Conservation (phyloP, 2,329 filamentous ascomycete species). For the Ampelomyces quisqualis region DNA sequence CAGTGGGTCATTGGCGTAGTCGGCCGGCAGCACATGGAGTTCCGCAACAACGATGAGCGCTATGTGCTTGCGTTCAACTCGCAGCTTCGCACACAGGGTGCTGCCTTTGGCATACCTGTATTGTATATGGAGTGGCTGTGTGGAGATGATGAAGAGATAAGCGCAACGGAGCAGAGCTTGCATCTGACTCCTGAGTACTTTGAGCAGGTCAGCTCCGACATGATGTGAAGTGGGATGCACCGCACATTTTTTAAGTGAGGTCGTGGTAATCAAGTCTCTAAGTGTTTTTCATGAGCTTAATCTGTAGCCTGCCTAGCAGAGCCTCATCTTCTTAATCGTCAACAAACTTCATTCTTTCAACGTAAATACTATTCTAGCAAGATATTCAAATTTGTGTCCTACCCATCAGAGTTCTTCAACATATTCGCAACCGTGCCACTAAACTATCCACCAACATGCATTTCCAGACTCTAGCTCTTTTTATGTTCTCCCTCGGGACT, state of each 20-base stretch:
- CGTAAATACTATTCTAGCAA: no score
- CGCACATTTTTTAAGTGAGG: no score
- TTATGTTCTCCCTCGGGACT: no score
- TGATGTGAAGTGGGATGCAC: no score
- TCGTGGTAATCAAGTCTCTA: no score
- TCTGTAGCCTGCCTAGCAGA: neutral
- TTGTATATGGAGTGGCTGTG: constrained; percentile 24
- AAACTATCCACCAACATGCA: no score
- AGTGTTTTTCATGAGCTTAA: neutral
- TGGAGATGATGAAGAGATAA: constrained; percentile 15
- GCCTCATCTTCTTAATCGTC: neutral
- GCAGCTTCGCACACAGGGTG: constrained; percentile 9
- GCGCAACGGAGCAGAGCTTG: constrained; percentile 15
- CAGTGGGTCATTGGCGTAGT: constrained; percentile 19
- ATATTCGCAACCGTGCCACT: no score
- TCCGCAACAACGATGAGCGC: constrained; percentile 14
- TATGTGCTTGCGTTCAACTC: constrained; percentile 16
- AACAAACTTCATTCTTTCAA: no score
- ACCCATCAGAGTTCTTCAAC: no score
- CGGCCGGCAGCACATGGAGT: constrained; percentile 14
- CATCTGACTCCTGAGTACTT: constrained; percentile 21
- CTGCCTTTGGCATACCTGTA: constrained; percentile 17
- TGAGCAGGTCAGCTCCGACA: neutral
- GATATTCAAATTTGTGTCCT: no score
- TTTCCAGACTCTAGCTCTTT: no score